A percentile compares a stretch with the other conserved stretches of the same genome.
Conservation (phyloP, 2,329 filamentous ascomycete species). For the Cladosporium sphaerospermum region DNA sequence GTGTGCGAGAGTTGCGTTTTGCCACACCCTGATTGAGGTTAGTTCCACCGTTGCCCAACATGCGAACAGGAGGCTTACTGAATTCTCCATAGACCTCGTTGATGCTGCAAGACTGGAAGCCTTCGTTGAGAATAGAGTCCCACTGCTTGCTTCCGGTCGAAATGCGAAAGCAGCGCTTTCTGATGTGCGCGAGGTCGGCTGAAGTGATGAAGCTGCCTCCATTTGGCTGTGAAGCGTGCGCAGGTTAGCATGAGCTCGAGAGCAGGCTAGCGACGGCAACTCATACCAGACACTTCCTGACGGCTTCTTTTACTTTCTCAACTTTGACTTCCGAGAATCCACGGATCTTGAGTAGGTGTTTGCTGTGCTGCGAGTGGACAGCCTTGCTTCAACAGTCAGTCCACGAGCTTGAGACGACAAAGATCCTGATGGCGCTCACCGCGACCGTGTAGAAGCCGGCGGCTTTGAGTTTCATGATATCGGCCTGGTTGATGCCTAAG, state of each 20-base stretch:
- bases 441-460: constrained; percentile 59
- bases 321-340: constrained; percentile 66
- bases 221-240: constrained; percentile 41
- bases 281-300: constrained; percentile 53
- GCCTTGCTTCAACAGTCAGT: constrained; percentile 39
- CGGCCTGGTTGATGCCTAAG: constrained; percentile 55
- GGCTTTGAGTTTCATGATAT: constrained; percentile 59
- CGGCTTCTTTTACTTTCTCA: constrained; percentile 64
- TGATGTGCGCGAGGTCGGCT: constrained; percentile 56
- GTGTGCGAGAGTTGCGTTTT: constrained; percentile 67
- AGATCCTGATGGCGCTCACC: constrained; percentile 33
- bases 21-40: constrained; percentile 41
- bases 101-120: constrained; percentile 65
- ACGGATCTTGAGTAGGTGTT: constrained; percentile 59
- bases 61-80: constrained; percentile 24
- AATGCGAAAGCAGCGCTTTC: constrained; percentile 58
- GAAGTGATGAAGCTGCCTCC: constrained; percentile 59
- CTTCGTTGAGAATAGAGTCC: constrained; percentile 58
- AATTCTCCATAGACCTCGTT: constrained; percentile 59
- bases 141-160: constrained; percentile 66
- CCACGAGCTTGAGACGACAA: not conserved
- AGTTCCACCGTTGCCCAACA: no score
- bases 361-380: constrained; percentile 54
- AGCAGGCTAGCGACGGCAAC: not conserved
- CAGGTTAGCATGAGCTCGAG: not conserved